phyloP scores from a whole-genome alignment of 768 basidiomycete species.

The Termitomyces sp. region DNA sequence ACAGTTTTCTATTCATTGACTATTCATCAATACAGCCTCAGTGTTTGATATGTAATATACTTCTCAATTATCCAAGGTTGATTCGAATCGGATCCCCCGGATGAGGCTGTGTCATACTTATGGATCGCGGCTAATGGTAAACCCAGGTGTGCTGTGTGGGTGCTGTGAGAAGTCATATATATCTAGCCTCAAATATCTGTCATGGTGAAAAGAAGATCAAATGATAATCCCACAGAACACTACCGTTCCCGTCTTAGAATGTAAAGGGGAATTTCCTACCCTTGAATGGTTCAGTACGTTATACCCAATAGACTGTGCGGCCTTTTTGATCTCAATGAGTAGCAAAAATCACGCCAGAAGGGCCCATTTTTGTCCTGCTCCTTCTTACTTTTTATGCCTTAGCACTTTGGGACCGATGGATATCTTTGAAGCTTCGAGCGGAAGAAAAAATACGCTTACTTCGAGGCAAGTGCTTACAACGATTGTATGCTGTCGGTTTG shows the following conservation, averaged over 20 bases:
- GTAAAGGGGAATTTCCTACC: background rate
- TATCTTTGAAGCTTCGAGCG: slow-evolving; percentile 21
- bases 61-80: too few species aligned
- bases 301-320: background rate
- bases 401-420: slow-evolving; percentile 33
- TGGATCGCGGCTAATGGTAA: too few species aligned
- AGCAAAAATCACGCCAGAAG: slow-evolving; percentile 8
- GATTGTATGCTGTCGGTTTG: background rate
- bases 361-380: slow-evolving; percentile 21
- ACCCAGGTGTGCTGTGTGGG: background rate
- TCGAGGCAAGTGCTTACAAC: background rate
- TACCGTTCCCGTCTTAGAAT: background rate
- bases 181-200: background rate
- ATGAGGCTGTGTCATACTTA: too few species aligned
- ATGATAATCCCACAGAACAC: slow-evolving; percentile 4
- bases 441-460: slow-evolving; percentile 14
- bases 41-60: too few species aligned
- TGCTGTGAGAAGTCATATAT: background rate
- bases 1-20: too few species aligned
- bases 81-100: too few species aligned
- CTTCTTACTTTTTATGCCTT: slow-evolving; percentile 27
- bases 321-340: background rate
- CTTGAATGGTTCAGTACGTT: slow-evolving; percentile 3
- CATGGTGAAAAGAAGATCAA: background rate
- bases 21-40: too few species aligned